phyloP scores from a whole-genome alignment of 2,329 filamentous ascomycete species.

The Colletotrichum magnum region DNA sequence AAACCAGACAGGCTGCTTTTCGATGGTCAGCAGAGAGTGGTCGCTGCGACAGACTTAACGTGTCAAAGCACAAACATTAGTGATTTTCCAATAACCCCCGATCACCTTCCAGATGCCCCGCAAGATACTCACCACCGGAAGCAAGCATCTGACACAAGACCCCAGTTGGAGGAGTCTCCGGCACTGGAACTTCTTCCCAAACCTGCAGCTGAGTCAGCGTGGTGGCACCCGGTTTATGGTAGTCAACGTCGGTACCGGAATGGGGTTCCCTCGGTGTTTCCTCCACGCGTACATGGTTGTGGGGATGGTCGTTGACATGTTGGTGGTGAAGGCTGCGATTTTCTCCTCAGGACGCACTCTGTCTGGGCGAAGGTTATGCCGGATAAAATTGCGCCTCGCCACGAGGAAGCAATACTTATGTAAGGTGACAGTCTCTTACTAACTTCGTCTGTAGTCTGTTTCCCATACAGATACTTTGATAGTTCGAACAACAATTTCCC shows the following conservation, averaged over 20 bases:
- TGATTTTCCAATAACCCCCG: not conserved
- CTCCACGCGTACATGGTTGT: slow-evolving; percentile 53
- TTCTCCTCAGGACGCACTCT: slow-evolving; percentile 25
- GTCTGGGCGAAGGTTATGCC: not conserved
- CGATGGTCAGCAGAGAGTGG: slow-evolving; percentile 47
- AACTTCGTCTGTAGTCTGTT: too few species aligned
- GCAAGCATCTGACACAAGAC: slow-evolving; percentile 52
- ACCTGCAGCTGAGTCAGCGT: slow-evolving; percentile 36
- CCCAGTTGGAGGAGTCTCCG: slow-evolving; percentile 44
- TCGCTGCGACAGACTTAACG: slow-evolving; percentile 50
- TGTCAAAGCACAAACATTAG: not conserved
- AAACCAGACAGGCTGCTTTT: slow-evolving; percentile 49
- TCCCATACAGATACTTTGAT: too few species aligned
- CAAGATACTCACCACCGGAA: slow-evolving; percentile 45
- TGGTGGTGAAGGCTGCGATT: too few species aligned
- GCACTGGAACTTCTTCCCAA: slow-evolving; percentile 48
- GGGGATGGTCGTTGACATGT: slow-evolving; percentile 17
- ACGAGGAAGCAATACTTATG: too few species aligned
- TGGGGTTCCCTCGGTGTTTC: slow-evolving; percentile 49
- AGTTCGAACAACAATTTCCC: too few species aligned
- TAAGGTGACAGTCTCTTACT: too few species aligned
- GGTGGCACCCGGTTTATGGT: not conserved
- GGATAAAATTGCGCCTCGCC: not conserved
- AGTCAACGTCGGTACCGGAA: slow-evolving; percentile 41
- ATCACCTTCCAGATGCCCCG: not conserved